Evolutionary conservation across 2,329 filamentous ascomycete genomes (phyloP).

Genomic region (Conoideocrella luteorostrata): DNA sequence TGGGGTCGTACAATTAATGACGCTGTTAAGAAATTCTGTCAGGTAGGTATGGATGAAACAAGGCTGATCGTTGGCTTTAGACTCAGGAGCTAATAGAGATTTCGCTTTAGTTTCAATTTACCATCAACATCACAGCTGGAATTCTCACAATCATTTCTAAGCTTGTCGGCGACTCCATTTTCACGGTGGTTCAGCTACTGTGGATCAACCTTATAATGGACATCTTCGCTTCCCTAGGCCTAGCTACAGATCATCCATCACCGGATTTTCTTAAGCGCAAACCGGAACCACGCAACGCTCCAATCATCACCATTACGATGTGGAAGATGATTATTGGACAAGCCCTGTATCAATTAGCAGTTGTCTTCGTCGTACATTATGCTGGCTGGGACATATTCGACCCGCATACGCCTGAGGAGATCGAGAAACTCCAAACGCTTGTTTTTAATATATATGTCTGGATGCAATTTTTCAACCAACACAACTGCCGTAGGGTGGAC

Average conservation of each 20-base stretch:
- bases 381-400: conserved; percentile 51
- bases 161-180: conserved; percentile 47
- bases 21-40: conserved; percentile 57
- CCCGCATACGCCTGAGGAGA: conserved; percentile 32
- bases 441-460: conserved; percentile 84
- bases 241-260: conserved; percentile 55
- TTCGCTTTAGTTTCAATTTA: conserved; percentile 48
- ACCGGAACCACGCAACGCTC: conserved; percentile 66
- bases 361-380: conserved; percentile 56
- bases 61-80: background rate
- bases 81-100: background rate
- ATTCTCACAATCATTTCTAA: conserved; percentile 57
- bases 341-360: conserved; percentile 64
- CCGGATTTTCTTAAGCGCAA: conserved; percentile 54
- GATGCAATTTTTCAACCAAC: conserved; percentile 86
- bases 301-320: conserved; percentile 70
- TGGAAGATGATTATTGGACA: conserved; percentile 89
- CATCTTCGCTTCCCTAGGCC: conserved; percentile 58
- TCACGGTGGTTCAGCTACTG: conserved; percentile 58
- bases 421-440: conserved; percentile 49
- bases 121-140: conserved; percentile 63
- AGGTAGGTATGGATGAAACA: conserved; percentile 27
- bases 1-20: conserved; percentile 60
- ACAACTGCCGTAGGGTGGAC: conserved; percentile 73
- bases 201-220: conserved; percentile 68